Conservation (phyloP, 1,284 basidiomycete species). For the Phylloboletellus chloephorus region DNA sequence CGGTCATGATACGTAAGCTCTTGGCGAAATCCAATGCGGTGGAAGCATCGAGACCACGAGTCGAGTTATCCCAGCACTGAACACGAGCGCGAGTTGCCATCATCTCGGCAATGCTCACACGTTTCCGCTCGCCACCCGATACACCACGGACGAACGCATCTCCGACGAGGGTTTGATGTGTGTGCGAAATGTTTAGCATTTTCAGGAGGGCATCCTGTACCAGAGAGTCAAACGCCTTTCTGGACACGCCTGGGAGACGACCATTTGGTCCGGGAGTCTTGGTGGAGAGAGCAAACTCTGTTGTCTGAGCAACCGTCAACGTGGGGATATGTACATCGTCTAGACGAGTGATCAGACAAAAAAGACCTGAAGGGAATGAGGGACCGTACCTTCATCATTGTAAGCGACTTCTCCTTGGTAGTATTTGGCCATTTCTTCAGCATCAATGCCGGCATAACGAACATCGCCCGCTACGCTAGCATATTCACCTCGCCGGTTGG, state of each 20-base stretch:
- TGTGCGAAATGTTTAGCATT: constrained; percentile 78
- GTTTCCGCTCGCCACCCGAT: constrained; percentile 82
- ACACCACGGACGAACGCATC: constrained; percentile 82
- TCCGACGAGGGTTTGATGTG: constrained; percentile 74
- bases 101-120: constrained; percentile 85
- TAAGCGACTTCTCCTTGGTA: constrained; percentile 85
- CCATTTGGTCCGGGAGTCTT: constrained; percentile 69
- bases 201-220: constrained; percentile 61
- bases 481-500: constrained; percentile 66
- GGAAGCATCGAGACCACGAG: constrained; percentile 80
- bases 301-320: constrained; percentile 68
- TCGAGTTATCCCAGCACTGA: constrained; percentile 81
- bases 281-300: constrained; percentile 63
- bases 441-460: constrained; percentile 67
- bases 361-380: neutral
- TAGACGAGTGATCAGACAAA: constrained; percentile 8
- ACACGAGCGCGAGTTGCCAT: constrained; percentile 74
- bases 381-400: constrained; percentile 61
- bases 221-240: constrained; percentile 53
- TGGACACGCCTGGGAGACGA: constrained; percentile 57
- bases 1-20: constrained; percentile 71
- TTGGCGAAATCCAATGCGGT: constrained; percentile 79
- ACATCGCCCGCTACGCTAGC: constrained; percentile 59
- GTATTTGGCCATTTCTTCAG: constrained; percentile 56
- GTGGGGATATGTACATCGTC: constrained; percentile 77